phyloP scores from a whole-genome alignment of 2,329 filamentous ascomycete species.

The Scedosporium boydii region DNA sequence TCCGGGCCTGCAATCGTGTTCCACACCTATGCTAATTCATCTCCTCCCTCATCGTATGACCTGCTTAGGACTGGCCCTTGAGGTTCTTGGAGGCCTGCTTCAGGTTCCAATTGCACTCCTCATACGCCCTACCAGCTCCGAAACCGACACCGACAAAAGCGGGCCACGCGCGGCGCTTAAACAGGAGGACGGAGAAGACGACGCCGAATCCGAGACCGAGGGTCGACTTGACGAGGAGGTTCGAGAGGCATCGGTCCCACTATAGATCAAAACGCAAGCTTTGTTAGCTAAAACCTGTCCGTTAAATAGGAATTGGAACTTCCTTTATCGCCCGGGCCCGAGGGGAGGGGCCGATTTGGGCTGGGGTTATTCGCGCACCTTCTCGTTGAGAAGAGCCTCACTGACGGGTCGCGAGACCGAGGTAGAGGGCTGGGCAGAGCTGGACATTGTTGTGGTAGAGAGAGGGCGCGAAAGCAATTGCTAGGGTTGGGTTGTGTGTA shows the following conservation, averaged over 20 bases:
- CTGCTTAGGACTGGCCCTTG: conserved; percentile 31
- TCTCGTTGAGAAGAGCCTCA: conserved; percentile 97
- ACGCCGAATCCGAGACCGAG: conserved; percentile 95
- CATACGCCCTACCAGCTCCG: conserved; percentile 91
- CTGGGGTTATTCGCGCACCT: conserved; percentile 51
- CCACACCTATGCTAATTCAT: background rate
- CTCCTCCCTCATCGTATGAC: background rate
- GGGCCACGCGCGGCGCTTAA: conserved; percentile 97
- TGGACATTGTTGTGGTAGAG: conserved; percentile 37
- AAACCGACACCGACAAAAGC: conserved; percentile 93
- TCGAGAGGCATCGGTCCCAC: conserved; percentile 99
- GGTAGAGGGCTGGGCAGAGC: conserved; percentile 34
- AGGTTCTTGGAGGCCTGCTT: conserved; percentile 52
- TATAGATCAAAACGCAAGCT: conserved; percentile 28
- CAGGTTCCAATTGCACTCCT: conserved; percentile 86
- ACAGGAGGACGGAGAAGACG: conserved; percentile 95
- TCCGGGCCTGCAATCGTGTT: background rate
- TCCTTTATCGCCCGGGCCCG: background rate
- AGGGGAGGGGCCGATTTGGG: background rate
- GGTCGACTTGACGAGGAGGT: conserved; percentile 90
- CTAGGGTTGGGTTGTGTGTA: background rate
- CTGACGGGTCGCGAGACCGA: conserved; percentile 75
- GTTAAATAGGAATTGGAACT: background rate
- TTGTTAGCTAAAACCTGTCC: conserved; percentile 8
- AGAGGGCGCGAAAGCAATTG: background rate